phyloP scores from a whole-genome alignment of 2,329 filamentous ascomycete genomes.

The Davidsoniella neocaledoniae region DNA sequence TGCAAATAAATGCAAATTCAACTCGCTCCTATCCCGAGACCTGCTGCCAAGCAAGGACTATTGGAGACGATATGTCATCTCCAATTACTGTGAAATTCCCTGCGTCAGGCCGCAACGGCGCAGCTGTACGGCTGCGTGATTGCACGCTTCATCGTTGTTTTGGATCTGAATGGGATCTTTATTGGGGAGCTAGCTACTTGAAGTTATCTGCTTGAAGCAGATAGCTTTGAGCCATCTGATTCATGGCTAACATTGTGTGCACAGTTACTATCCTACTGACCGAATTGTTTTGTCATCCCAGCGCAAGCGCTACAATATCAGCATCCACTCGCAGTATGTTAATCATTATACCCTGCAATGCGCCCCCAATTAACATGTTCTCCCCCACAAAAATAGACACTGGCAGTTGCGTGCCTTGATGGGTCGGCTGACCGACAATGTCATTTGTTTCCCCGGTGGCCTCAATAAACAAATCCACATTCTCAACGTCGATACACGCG shows the following conservation, averaged over 20 bases:
- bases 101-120: neutral
- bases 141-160: too few relatives aligned
- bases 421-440: conserved; percentile 57
- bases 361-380: neutral
- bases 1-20: too few relatives aligned
- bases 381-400: conserved; percentile 36
- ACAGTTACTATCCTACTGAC: conserved; percentile 49
- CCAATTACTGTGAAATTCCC: neutral
- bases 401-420: conserved; percentile 85
- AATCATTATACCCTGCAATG: too few relatives aligned
- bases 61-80: too few relatives aligned
- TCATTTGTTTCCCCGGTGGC: conserved; percentile 73
- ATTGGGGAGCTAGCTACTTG: too few relatives aligned
- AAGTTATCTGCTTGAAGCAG: too few relatives aligned
- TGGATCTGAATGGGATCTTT: too few relatives aligned
- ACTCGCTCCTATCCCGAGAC: too few relatives aligned
- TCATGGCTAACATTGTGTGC: conserved; percentile 1
- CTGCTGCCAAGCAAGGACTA: too few relatives aligned
- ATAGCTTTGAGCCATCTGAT: too few relatives aligned
- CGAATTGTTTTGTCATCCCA: conserved; percentile 41
- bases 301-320: conserved; percentile 50
- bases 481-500: conserved; percentile 53
- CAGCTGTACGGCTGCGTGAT: neutral
- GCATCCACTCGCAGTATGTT: conserved; percentile 46
- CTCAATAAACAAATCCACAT: conserved; percentile 46